Conservation (phyloP, 2,329 filamentous ascomycete species). For the Pestalotiopsis sp. region DNA sequence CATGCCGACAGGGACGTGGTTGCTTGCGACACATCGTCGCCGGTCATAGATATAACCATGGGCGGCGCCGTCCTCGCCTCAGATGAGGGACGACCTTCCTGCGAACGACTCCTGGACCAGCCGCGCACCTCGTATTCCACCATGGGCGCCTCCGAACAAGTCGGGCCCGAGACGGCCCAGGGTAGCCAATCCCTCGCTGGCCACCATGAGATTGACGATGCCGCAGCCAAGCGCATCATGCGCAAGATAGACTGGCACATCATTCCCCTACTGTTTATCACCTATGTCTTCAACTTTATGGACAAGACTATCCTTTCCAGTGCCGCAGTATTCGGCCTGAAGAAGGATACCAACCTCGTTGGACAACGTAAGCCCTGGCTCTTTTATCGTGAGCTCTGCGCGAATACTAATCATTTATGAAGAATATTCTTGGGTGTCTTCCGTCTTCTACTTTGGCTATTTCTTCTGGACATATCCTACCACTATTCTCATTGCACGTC, state of each 20-base stretch:
- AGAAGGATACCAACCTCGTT: slow-evolving; percentile 43
- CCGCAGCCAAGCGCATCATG: slow-evolving; percentile 18
- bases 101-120: neutral
- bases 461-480: slow-evolving; percentile 51
- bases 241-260: slow-evolving; percentile 24
- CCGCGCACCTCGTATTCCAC: neutral
- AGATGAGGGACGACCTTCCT: neutral
- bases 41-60: slow-evolving; percentile 4
- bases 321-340: slow-evolving; percentile 57
- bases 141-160: slow-evolving; percentile 6
- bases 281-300: slow-evolving; percentile 28
- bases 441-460: slow-evolving; percentile 50
- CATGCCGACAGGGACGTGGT: neutral
- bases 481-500: slow-evolving; percentile 45
- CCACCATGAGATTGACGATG: slow-evolving; percentile 6
- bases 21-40: neutral
- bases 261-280: slow-evolving; percentile 24
- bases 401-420: neutral
- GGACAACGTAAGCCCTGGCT: slow-evolving; percentile 27
- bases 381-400: neutral
- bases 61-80: neutral
- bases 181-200: neutral
- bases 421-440: slow-evolving; percentile 46
- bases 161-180: neutral
- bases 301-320: slow-evolving; percentile 48